Conservation (phyloP, 2,329 filamentous ascomycete species). For the Camptophora hylomeconis region DNA sequence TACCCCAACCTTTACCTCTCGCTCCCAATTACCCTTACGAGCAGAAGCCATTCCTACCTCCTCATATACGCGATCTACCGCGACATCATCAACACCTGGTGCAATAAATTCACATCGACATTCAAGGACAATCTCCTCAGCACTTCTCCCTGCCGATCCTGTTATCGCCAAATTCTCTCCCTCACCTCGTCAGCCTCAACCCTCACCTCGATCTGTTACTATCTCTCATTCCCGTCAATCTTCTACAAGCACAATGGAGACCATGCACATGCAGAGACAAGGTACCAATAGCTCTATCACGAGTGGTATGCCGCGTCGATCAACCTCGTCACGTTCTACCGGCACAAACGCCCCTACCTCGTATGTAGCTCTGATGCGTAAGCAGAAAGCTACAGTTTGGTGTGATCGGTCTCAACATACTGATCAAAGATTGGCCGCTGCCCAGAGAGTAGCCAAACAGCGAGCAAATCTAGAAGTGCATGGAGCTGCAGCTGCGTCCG, state of each 20-base stretch:
- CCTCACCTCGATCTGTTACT: conserved; percentile 8
- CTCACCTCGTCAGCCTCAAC: conserved; percentile 3
- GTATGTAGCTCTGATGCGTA: conserved; percentile 90
- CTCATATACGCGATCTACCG: conserved; percentile 10
- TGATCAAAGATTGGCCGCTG: conserved; percentile 69
- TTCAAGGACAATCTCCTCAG: conserved; percentile 12
- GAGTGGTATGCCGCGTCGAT: conserved; percentile 14
- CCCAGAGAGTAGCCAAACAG: conserved; percentile 77
- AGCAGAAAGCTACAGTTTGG: conserved; percentile 97
- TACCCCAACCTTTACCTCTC: conserved; percentile 8
- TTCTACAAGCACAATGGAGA: conserved; percentile 8
- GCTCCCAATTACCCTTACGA: conserved; percentile 5
- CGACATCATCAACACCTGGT: conserved; percentile 7
- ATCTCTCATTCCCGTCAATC: conserved; percentile 14
- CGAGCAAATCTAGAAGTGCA: conserved; percentile 72
- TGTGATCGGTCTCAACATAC: conserved; percentile 88
- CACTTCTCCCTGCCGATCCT: conserved; percentile 7
- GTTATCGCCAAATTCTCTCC: conserved; percentile 4
- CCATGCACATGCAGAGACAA: conserved; percentile 16
- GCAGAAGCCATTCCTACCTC: too few relatives aligned
- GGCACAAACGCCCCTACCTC: conserved; percentile 17
- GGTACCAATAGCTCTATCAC: conserved; percentile 12
- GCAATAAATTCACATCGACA: conserved; percentile 13
- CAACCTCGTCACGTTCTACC: conserved; percentile 16
- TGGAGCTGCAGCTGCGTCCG: conserved; percentile 22